A percentile compares a stretch with the other conserved stretches of the same genome.
These are phyloP conservation scores for Aspergillus oerlinghausenensis DNA, from an alignment of 2,329 filamentous ascomycete species.

Conservation along the genomic window DNA sequence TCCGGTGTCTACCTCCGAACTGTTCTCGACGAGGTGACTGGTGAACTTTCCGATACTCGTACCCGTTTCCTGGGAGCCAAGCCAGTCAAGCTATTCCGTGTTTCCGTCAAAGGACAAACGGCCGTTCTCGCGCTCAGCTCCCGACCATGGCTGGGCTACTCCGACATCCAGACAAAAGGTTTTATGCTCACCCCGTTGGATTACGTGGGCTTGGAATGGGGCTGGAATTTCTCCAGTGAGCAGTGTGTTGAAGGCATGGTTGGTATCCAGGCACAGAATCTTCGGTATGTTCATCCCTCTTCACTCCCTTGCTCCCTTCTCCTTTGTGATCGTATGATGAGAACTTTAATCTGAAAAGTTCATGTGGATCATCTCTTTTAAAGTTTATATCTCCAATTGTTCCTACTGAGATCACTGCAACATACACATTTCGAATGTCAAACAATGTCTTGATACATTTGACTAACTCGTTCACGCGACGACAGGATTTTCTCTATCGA, in stretches of 20 bases:
- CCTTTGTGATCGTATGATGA: slow-evolving; percentile 42
- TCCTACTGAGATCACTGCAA: slow-evolving; percentile 71
- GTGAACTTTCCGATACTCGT: slow-evolving; percentile 89
- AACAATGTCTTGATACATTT: background rate
- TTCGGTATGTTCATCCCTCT: slow-evolving; percentile 60
- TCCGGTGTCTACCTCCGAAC: slow-evolving; percentile 95
- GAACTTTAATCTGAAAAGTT: slow-evolving; percentile 32
- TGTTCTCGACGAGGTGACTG: slow-evolving; percentile 89
- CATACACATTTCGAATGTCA: background rate
- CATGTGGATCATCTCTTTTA: slow-evolving; percentile 45
- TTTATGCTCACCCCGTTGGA: slow-evolving; percentile 91
- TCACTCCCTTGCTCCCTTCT: slow-evolving; percentile 10
- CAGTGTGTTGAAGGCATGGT: slow-evolving; percentile 93
- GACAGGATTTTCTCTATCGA: slow-evolving; percentile 83
- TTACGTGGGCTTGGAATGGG: slow-evolving; percentile 84
- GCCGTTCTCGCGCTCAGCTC: slow-evolving; percentile 88
- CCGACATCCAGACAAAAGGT: slow-evolving; percentile 76
- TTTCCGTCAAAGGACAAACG: slow-evolving; percentile 78
- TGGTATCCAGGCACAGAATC: slow-evolving; percentile 81
- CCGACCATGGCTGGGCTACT: slow-evolving; percentile 92
- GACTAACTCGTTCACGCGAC: slow-evolving; percentile 6
- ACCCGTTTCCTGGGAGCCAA: slow-evolving; percentile 93
- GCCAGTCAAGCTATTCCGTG: slow-evolving; percentile 81
- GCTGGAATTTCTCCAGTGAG: slow-evolving; percentile 94
- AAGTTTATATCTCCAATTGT: slow-evolving; percentile 72